These are phyloP conservation scores for Arachnomyces sp. DNA, from an alignment of 2,329 filamentous ascomycete genomes.

Conservation along the genomic window DNA sequence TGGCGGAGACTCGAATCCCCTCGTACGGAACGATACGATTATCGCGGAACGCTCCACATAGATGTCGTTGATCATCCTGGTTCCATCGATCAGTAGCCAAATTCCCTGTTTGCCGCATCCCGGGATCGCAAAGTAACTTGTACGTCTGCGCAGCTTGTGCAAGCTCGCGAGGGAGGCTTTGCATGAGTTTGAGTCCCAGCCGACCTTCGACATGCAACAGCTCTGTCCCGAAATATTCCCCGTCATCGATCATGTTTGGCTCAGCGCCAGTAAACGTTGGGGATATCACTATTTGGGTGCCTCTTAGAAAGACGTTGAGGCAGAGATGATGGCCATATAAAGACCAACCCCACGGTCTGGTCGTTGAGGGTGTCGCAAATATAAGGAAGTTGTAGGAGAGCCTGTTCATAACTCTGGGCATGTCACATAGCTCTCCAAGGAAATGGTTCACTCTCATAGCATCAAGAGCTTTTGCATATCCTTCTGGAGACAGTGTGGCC, in stretches of 20 bases:
- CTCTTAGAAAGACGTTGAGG: conserved; percentile 60
- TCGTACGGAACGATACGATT: conserved; percentile 70
- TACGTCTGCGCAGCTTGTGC: conserved; percentile 50
- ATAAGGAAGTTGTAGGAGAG: conserved; percentile 68
- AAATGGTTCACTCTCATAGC: conserved; percentile 71
- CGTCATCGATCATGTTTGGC: conserved; percentile 63
- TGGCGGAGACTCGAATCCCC: conserved; percentile 49
- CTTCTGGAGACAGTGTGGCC: conserved; percentile 56
- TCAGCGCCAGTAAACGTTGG: conserved; percentile 76
- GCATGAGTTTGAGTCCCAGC: conserved; percentile 62
- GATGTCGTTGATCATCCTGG: conserved; percentile 67
- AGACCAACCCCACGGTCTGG: conserved; percentile 59
- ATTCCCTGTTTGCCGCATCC: conserved; percentile 49
- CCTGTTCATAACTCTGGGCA: conserved; percentile 60
- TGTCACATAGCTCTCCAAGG: conserved; percentile 58
- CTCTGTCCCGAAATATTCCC: conserved; percentile 53
- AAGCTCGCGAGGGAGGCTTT: conserved; percentile 42
- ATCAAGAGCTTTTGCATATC: conserved; percentile 59
- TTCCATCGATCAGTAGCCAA: conserved; percentile 59
- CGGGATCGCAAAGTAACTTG: conserved; percentile 52
- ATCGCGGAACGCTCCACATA: conserved; percentile 70
- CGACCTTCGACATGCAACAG: conserved; percentile 59
- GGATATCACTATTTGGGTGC: conserved; percentile 56
- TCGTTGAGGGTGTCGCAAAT: conserved; percentile 54
- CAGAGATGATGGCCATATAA: conserved; percentile 76